These are phyloP conservation scores for Auricularia sp. DNA, from an alignment of 768 basidiomycete species.

Conservation along the genomic window DNA sequence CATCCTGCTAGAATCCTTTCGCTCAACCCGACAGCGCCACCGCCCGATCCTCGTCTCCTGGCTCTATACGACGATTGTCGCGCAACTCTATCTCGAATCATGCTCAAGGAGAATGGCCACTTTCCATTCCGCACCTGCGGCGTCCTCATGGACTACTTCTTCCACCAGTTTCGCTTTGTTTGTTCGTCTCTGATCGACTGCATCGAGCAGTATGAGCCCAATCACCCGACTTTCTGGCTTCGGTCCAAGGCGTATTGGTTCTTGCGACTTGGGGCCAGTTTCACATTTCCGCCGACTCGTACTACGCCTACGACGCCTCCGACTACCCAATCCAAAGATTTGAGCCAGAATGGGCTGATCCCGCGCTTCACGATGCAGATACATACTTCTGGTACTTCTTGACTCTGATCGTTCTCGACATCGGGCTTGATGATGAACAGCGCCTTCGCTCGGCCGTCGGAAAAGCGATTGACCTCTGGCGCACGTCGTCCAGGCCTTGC, in stretches of 20 bases:
- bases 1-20: neutral
- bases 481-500: neutral
- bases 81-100: neutral
- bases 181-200: neutral
- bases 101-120: neutral
- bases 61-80: neutral
- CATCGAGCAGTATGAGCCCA: neutral
- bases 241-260: neutral
- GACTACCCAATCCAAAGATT: neutral
- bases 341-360: neutral
- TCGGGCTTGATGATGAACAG: neutral
- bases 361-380: neutral
- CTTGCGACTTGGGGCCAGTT: neutral
- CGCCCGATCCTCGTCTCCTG: neutral
- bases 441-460: neutral
- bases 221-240: neutral
- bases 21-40: neutral
- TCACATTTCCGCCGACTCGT: neutral
- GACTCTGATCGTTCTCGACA: neutral
- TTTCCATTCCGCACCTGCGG: neutral
- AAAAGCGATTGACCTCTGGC: neutral
- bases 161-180: neutral
- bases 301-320: neutral
- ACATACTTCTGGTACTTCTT: neutral
- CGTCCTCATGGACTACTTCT: neutral